Percentiles rank a stretch among this genome's conserved stretches.
Evolutionary conservation across 2,329 filamentous ascomycete species (phyloP).

Genomic region (Penicillium occitanis): DNA sequence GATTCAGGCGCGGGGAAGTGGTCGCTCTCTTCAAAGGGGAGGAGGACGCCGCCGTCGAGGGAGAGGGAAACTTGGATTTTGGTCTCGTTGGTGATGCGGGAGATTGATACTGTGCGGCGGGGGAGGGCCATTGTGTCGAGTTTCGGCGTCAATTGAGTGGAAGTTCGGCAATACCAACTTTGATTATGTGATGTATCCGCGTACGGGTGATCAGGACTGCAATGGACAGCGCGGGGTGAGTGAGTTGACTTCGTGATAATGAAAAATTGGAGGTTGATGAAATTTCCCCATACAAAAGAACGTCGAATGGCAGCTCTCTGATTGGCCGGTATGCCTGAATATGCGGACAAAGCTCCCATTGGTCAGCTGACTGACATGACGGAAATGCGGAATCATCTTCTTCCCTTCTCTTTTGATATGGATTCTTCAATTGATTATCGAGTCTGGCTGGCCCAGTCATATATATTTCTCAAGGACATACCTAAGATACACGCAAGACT

Average conservation of each 20-base stretch:
- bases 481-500: neutral
- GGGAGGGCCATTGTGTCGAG: constrained; percentile 8
- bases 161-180: neutral
- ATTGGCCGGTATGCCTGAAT: constrained; percentile 1
- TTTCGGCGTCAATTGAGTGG: neutral
- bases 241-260: neutral
- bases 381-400: constrained; percentile 2
- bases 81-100: constrained; percentile 95
- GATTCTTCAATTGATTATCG: neutral
- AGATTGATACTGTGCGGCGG: constrained; percentile 70
- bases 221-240: neutral
- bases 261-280: neutral
- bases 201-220: accelerated
- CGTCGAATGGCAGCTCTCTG: constrained; percentile 10
- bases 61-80: constrained; percentile 92
- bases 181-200: neutral
- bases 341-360: constrained; percentile 6
- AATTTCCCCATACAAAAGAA: constrained; percentile 7
- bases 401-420: neutral
- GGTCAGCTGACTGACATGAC: constrained; percentile 6
- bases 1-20: constrained; percentile 66
- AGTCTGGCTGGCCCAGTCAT: constrained; percentile 3
- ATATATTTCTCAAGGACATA: neutral
- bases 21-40: constrained; percentile 39
- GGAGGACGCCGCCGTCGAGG: constrained; percentile 77